Evolutionary conservation across 768 basidiomycete species (phyloP).

Genomic region (Cantharellus anzutake): DNA sequence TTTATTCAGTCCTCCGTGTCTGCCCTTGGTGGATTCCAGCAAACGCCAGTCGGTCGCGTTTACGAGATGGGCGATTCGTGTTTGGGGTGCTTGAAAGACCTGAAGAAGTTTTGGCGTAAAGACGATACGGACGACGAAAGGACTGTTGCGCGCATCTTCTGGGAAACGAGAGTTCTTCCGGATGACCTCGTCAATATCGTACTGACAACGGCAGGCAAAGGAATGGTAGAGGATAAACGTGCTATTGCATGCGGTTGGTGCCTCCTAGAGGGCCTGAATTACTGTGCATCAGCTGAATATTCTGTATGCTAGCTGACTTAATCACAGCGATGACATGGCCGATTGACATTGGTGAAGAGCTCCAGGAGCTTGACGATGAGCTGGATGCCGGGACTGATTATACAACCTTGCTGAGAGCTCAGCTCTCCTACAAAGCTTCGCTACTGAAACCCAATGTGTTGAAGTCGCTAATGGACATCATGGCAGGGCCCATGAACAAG

Average conservation of each 20-base stretch:
- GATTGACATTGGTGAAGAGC: slow-evolving; percentile 84
- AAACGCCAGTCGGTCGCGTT: slow-evolving; percentile 15
- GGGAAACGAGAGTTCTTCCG: slow-evolving; percentile 65
- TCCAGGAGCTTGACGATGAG: slow-evolving; percentile 62
- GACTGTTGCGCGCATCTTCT: slow-evolving; percentile 84
- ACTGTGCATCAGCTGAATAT: not conserved
- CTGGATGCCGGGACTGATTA: slow-evolving; percentile 72
- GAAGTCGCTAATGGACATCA: slow-evolving; percentile 51
- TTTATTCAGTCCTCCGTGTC: slow-evolving; percentile 57
- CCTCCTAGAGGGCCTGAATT: not conserved
- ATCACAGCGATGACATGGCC: slow-evolving; percentile 99
- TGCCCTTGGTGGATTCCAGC: slow-evolving; percentile 60
- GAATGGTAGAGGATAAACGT: slow-evolving; percentile 59
- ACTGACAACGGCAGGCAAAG: slow-evolving; percentile 58
- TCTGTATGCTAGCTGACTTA: slow-evolving; percentile 38
- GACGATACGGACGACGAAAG: slow-evolving; percentile 96
- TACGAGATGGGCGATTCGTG: slow-evolving; percentile 71
- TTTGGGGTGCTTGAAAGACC: slow-evolving; percentile 73
- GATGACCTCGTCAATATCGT: slow-evolving; percentile 83
- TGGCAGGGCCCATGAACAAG: slow-evolving; percentile 64
- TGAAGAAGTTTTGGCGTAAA: slow-evolving; percentile 90
- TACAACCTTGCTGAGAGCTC: slow-evolving; percentile 60
- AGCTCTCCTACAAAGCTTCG: slow-evolving; percentile 77
- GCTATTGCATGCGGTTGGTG: slow-evolving; percentile 45
- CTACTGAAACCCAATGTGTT: slow-evolving; percentile 50